Evolutionary conservation across 164 flowering plant species (phyloP).

Genomic region (Stephania yunnanensis): DNA sequence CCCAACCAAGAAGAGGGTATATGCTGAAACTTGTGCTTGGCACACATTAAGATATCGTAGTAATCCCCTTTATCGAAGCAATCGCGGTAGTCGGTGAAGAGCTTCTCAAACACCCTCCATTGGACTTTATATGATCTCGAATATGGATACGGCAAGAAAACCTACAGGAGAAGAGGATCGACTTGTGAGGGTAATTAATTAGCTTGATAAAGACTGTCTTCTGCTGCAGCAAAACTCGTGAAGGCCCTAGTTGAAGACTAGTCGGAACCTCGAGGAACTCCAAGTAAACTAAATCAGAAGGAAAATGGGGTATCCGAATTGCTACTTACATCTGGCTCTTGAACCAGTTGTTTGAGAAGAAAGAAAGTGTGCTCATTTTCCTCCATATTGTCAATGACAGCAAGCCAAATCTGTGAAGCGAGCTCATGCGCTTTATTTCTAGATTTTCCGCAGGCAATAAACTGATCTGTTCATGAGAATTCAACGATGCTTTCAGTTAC

Average conservation of each 20-base stretch:
- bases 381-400: slow-evolving; percentile 76
- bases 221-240: too few species aligned
- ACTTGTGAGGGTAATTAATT: background rate
- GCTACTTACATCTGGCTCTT: slow-evolving; percentile 66
- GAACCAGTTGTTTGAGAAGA: slow-evolving; percentile 58
- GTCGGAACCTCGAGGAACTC: background rate
- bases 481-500: background rate
- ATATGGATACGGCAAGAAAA: slow-evolving; percentile 69
- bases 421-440: slow-evolving; percentile 67
- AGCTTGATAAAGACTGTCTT: background rate
- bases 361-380: slow-evolving; percentile 63
- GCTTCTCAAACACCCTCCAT: slow-evolving; percentile 75
- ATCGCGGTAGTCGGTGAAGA: slow-evolving; percentile 80
- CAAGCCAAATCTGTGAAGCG: slow-evolving; percentile 70
- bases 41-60: slow-evolving; percentile 49
- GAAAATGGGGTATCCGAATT: background rate
- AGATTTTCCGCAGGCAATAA: slow-evolving; percentile 72
- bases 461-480: slow-evolving; percentile 55
- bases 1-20: slow-evolving; percentile 79
- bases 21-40: slow-evolving; percentile 70
- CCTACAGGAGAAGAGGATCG: slow-evolving; percentile 29
- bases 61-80: slow-evolving; percentile 52
- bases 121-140: slow-evolving; percentile 55
- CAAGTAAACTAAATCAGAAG: background rate
- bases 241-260: too few species aligned